Evolutionary conservation across 1,139 yeast genomes (phyloP).

Genomic region (Blastobotrys proliferans): DNA sequence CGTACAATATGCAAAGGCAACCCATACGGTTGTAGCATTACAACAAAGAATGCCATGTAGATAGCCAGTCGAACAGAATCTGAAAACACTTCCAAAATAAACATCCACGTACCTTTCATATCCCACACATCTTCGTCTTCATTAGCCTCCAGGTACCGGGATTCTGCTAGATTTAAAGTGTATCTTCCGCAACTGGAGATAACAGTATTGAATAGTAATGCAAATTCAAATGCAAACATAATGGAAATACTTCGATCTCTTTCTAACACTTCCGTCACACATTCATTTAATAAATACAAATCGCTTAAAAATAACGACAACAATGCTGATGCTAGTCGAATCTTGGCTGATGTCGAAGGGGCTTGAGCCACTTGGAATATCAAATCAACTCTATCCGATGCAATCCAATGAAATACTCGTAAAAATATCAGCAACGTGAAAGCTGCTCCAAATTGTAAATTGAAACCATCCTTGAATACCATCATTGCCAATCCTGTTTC

Average conservation of each 20-base stretch:
- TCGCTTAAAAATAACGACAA: slow-evolving; percentile 48
- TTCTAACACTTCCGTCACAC: background rate
- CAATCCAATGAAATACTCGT: slow-evolving; percentile 72
- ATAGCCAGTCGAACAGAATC: slow-evolving; percentile 38
- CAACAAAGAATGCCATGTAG: slow-evolving; percentile 50
- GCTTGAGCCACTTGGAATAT: slow-evolving; percentile 34
- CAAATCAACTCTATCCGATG: slow-evolving; percentile 40
- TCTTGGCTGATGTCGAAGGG: slow-evolving; percentile 32
- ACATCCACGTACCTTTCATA: slow-evolving; percentile 56
- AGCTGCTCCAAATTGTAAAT: slow-evolving; percentile 41
- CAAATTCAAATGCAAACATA: slow-evolving; percentile 77
- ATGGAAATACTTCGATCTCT: slow-evolving; percentile 32
- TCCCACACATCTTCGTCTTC: slow-evolving; percentile 72
- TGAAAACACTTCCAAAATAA: slow-evolving; percentile 53
- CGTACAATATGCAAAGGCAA: slow-evolving; percentile 65
- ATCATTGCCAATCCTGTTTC: slow-evolving; percentile 64
- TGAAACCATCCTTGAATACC: slow-evolving; percentile 53
- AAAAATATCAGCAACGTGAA: slow-evolving; percentile 46
- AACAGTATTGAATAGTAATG: slow-evolving; percentile 57
- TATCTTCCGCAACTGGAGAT: slow-evolving; percentile 48
- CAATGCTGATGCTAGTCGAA: slow-evolving; percentile 40
- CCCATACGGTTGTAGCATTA: slow-evolving; percentile 45
- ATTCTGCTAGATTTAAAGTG: slow-evolving; percentile 55
- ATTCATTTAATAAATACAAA: slow-evolving; percentile 43
- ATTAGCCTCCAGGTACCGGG: slow-evolving; percentile 43